Conservation (phyloP, 495 filamentous ascomycete genomes). For the Daldinia loculata region DNA sequence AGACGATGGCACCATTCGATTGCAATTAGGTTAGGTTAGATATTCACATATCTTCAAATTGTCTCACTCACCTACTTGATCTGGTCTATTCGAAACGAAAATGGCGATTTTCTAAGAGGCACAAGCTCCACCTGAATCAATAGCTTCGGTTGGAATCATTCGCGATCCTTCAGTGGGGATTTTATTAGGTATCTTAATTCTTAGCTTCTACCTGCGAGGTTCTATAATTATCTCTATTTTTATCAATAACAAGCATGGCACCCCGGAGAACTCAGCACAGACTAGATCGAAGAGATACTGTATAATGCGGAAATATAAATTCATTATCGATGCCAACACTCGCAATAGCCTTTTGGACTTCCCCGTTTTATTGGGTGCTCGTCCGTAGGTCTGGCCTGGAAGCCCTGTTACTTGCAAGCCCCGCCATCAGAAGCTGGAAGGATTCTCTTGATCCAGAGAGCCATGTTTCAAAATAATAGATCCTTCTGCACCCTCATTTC, state of each 20-base stretch:
- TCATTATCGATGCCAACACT: neutral
- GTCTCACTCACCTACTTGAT: neutral
- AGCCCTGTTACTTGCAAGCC: neutral
- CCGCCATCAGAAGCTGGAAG: conserved; percentile 15
- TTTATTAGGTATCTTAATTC: neutral
- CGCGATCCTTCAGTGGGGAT: neutral
- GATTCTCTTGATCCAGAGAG: conserved; percentile 18
- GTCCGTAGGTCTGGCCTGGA: neutral
- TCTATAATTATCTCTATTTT: conserved; percentile 17
- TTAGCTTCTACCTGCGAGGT: neutral
- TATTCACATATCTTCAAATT: neutral
- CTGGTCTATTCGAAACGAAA: neutral
- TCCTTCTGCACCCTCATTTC: conserved; percentile 17
- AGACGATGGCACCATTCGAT: conserved; percentile 21
- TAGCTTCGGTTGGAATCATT: neutral
- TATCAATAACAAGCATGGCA: neutral
- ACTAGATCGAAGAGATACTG: neutral
- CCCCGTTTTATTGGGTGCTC: neutral
- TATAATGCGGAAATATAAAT: neutral
- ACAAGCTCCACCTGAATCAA: neutral
- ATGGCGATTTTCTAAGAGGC: neutral
- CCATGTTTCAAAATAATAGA: conserved; percentile 26
- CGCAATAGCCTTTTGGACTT: neutral
- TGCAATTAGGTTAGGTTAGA: neutral
- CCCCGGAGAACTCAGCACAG: neutral